Evolutionary conservation across 495 filamentous ascomycete genomes (phyloP), one percentile per base, ranked within the genome.

Genomic region (Neurospora sp.): DNA sequence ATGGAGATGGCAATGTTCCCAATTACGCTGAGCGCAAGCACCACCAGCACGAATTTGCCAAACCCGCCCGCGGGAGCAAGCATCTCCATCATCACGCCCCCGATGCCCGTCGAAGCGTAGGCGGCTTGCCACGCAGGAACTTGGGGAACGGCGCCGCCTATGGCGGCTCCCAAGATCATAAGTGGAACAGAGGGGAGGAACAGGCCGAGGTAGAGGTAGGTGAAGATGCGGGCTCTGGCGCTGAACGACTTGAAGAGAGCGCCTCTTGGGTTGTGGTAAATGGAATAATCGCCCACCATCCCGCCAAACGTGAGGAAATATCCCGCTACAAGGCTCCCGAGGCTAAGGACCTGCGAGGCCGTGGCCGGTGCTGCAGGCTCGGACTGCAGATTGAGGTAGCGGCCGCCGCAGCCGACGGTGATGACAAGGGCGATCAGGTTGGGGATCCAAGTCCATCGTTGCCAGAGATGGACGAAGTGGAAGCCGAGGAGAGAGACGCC

Each of bases 391-490:
- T 79, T 73, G 46, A 87, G 77, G 71, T 84, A 74, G 71, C 83
- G 79, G 48, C 84, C 86, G 1, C 86, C 85, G 40, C 83, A 83
- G 40, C 85, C 86, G 23, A 85, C 83, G 16, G 85, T 79, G 37
- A 89, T 83, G 66, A 84, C 77, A 12, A 88, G 80, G 11, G 85
- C 81, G 20, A 88, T 77, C 3, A 88, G 79, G 27, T 84, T 85
- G 18, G 87, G 86, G 39, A 88, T 85, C 87, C 87, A 88, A 18
- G 83, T 83, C 83, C 84, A 89, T 14, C 87, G 85, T 77, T 87
- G 84, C 76, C 84, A 88, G 27, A 86, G 75, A 70, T 88, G 87
- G 62, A 89, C 77, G 20, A 85, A 81, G 20, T 81, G 81, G 76
- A 87, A 88, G 7, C 87, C 87, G 71, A 86, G 79, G 70, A 89